phyloP scores from a whole-genome alignment of 768 basidiomycete genomes.

The Leucocoprinus birnbaumii region DNA sequence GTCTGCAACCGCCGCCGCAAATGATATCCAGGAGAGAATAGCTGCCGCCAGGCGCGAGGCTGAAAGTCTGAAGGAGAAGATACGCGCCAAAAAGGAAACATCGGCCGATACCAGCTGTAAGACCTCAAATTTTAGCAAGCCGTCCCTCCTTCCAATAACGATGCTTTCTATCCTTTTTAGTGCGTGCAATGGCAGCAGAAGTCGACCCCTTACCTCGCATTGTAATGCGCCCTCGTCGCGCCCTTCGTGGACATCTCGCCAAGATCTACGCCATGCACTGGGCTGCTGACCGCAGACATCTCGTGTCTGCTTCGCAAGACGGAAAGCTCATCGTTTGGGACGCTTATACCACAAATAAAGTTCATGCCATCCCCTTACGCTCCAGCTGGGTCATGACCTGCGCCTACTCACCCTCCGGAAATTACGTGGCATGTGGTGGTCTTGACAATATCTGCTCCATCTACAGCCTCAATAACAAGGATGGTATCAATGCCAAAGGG shows the following conservation, averaged over 20 bases:
- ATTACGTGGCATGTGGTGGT: slow-evolving; percentile 97
- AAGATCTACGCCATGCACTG: slow-evolving; percentile 99
- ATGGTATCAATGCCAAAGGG: slow-evolving; percentile 77
- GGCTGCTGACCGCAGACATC: slow-evolving; percentile 94
- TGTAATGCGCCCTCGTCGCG: slow-evolving; percentile 93
- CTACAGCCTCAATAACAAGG: slow-evolving; percentile 88
- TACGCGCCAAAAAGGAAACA: slow-evolving; percentile 92
- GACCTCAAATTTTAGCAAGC: slow-evolving; percentile 29
- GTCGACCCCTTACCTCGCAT: slow-evolving; percentile 95
- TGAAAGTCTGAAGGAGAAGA: slow-evolving; percentile 98
- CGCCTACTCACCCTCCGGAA: slow-evolving; percentile 95
- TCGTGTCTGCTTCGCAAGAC: slow-evolving; percentile 99
- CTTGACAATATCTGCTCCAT: slow-evolving; percentile 99
- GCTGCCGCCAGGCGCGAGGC: slow-evolving; percentile 96
- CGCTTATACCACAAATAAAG: slow-evolving; percentile 99
- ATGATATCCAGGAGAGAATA: slow-evolving; percentile 87
- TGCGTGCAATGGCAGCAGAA: slow-evolving; percentile 98
- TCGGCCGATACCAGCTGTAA: slow-evolving; percentile 96
- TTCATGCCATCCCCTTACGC: slow-evolving; percentile 96
- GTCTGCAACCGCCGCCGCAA: slow-evolving; percentile 9
- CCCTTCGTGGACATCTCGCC: slow-evolving; percentile 94
- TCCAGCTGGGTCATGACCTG: slow-evolving; percentile 99
- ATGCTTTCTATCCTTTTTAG: slow-evolving; percentile 37
- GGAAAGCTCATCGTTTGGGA: slow-evolving; percentile 99
- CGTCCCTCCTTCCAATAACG: slow-evolving; percentile 7